These are phyloP conservation scores for Pseudozyma sp. DNA, from an alignment of 1,284 basidiomycete species.

Conservation along the genomic window DNA sequence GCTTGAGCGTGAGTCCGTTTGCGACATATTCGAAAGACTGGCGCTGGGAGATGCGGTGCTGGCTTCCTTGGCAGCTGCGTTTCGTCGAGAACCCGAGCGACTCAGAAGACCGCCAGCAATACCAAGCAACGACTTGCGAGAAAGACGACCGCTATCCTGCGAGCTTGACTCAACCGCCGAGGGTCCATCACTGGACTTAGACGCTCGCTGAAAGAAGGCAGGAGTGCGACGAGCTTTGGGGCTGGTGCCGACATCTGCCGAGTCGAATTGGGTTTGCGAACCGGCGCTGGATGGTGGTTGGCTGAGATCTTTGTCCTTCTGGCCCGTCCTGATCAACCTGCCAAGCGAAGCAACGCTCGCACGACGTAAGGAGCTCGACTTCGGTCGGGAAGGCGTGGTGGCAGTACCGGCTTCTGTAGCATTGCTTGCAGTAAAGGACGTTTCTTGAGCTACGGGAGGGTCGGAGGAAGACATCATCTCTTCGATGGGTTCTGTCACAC, in stretches of 20 bases:
- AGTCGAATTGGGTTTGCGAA: slow-evolving; percentile 16
- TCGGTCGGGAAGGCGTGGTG: slow-evolving; percentile 9
- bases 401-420: slow-evolving; percentile 7
- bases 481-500: slow-evolving; percentile 27
- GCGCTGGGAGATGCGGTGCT: not conserved
- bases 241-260: slow-evolving; percentile 37
- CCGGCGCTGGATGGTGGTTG: slow-evolving; percentile 9
- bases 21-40: too few species aligned
- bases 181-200: slow-evolving; percentile 38
- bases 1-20: too few species aligned
- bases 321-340: slow-evolving; percentile 31
- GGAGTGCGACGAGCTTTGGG: slow-evolving; percentile 51
- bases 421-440: not conserved
- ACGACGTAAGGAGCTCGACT: slow-evolving; percentile 31
- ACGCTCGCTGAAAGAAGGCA: slow-evolving; percentile 49
- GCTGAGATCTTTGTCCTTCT: slow-evolving; percentile 33
- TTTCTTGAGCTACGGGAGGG: not conserved
- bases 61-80: slow-evolving; percentile 5
- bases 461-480: slow-evolving; percentile 26
- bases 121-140: slow-evolving; percentile 61
- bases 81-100: slow-evolving; percentile 39
- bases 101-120: slow-evolving; percentile 47
- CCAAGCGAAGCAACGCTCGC: slow-evolving; percentile 36
- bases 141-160: slow-evolving; percentile 46
- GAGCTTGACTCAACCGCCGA: slow-evolving; percentile 15